Evolutionary conservation across 1,284 basidiomycete species (phyloP).

Genomic region (Puccinia hordei): DNA sequence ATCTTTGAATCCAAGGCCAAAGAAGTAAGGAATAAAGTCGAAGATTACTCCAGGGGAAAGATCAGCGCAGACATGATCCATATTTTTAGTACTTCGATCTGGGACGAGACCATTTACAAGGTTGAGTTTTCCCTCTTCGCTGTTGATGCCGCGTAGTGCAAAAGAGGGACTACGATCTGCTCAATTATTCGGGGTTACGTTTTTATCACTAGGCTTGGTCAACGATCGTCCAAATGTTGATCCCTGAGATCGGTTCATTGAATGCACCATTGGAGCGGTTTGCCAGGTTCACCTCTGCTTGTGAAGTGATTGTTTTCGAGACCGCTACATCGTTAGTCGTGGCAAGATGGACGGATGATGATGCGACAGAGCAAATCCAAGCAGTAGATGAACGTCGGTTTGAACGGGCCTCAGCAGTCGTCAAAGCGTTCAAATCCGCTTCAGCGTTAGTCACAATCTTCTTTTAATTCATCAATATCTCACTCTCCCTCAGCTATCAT

Average conservation of each 20-base stretch:
- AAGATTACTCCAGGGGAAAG: constrained; percentile 56
- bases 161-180: neutral
- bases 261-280: constrained; percentile 82
- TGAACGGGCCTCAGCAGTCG: constrained; percentile 90
- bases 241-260: constrained; percentile 88
- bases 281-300: constrained; percentile 79
- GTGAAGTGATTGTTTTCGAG: constrained; percentile 94
- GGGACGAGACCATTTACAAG: constrained; percentile 95
- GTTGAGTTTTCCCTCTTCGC: constrained; percentile 62
- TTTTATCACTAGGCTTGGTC: constrained; percentile 80
- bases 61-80: constrained; percentile 51
- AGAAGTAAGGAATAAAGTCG: constrained; percentile 56
- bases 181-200: constrained; percentile 12
- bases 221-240: constrained; percentile 90
- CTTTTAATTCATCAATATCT: neutral
- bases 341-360: constrained; percentile 61
- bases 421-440: constrained; percentile 90
- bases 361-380: constrained; percentile 60
- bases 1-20: constrained; percentile 67
- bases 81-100: constrained; percentile 59
- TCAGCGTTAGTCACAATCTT: constrained; percentile 68
- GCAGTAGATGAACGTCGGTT: constrained; percentile 78
- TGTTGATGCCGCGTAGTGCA: neutral
- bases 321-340: constrained; percentile 96
- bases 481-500: neutral